phyloP scores from a whole-genome alignment of 257 asterid species.

The Ilex asprella region DNA sequence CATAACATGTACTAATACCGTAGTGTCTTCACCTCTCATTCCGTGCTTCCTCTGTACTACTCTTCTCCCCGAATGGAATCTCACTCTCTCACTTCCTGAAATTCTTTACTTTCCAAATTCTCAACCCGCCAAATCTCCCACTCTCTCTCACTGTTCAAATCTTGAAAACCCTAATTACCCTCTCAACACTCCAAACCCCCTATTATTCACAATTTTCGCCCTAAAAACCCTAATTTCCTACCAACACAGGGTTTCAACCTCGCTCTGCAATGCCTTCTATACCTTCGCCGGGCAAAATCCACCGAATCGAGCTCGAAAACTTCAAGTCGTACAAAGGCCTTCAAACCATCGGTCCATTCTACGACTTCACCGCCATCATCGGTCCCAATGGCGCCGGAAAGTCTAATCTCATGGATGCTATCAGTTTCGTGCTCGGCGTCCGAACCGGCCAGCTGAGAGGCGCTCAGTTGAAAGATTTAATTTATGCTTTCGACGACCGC shows the following conservation, averaged over 20 bases:
- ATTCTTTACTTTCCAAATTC: not conserved
- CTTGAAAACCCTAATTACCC: slow-evolving; percentile 3
- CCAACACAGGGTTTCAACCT: slow-evolving; percentile 22
- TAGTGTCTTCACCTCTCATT: not conserved
- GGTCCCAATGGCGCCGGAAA: slow-evolving; percentile 99
- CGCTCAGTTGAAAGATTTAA: slow-evolving; percentile 71
- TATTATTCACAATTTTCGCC: not conserved
- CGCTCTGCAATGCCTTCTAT: slow-evolving; percentile 40
- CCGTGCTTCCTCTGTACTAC: not conserved
- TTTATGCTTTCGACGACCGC: slow-evolving; percentile 78
- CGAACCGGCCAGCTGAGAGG: slow-evolving; percentile 98
- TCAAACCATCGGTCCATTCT: slow-evolving; percentile 83
- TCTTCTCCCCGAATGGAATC: not conserved
- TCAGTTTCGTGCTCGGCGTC: slow-evolving; percentile 95
- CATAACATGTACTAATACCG: too few species aligned
- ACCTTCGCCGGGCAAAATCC: slow-evolving; percentile 61
- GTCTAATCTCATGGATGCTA: slow-evolving; percentile 96
- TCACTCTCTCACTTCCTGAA: not conserved
- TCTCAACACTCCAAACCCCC: slow-evolving; percentile 1
- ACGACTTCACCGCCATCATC: slow-evolving; percentile 88
- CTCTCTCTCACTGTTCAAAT: not conserved
- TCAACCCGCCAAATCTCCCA: slow-evolving; percentile 20
- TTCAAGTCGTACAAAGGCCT: slow-evolving; percentile 92
- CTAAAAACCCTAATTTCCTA: not conserved
- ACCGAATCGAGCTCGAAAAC: slow-evolving; percentile 79